Evolutionary conservation across 176 grass and related monocot species (phyloP), one percentile per base, ranked within the genome.

Genomic region (Melocanna baccifera): DNA sequence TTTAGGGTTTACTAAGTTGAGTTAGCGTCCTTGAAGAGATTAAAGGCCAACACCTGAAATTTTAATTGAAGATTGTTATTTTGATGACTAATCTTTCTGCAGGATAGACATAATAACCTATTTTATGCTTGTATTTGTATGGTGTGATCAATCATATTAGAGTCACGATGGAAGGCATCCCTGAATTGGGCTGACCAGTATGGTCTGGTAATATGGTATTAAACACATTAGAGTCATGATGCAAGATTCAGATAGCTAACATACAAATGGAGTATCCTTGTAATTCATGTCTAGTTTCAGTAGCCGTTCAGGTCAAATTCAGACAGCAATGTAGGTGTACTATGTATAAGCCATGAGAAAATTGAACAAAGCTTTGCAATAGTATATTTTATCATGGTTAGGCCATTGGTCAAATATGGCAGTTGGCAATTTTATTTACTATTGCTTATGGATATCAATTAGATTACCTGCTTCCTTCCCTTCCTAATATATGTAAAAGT

Each of bases 331-430:
- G 40, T 82, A 75, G 43, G 69, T 51, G 9, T n/a, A 62, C 20
- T 58, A 56, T 66, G 10, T 47, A 81, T 57, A 52, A 40, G 29
- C 34, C 47, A 55, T 55, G 32, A 40, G 20, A 52, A 75, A 71
- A 78, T 50, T 12, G 12, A 65, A 71, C 11, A 9, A 34, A 58
- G 18, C 2, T 36, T 81, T 59, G 20, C 6, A 19, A 15, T 71
- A 47, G 56, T 70, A 10, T 43, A 76, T 34, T 67, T 81, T 32
- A 65, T 32, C 10, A 52, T 83, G 2, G 55, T 71, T 8, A 20
- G 64, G 40, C 6, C 7, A 82, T 82, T 76, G 55, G 16, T 87
- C 51, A 82, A 85, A 88, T 71, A 65, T 65, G 43, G 13, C 55
- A 34, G 56, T 9, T 37, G 4, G 19, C 40, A 19, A 16, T 74